A percentile compares a stretch with the other conserved stretches of the same genome.
Conservation (phyloP, 1,284 basidiomycete genomes). For the Heterobasidion occidentale region DNA sequence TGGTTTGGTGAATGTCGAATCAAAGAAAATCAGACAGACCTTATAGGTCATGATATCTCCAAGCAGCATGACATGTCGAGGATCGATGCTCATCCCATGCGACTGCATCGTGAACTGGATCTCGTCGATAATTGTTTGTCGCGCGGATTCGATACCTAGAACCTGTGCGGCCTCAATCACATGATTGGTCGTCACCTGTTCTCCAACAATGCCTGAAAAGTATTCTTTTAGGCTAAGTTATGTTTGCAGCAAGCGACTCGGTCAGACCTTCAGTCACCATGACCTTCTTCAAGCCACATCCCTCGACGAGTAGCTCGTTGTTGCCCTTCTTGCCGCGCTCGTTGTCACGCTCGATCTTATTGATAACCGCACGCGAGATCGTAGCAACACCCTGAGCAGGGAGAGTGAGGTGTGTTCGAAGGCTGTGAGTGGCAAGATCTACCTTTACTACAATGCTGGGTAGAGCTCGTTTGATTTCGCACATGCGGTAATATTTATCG, state of each 20-base stretch:
- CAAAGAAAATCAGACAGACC: constrained; percentile 29
- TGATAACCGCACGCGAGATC: constrained; percentile 87
- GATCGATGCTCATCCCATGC: constrained; percentile 98
- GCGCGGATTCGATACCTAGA: constrained; percentile 95
- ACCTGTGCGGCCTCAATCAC: constrained; percentile 95
- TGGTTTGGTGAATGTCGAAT: no score
- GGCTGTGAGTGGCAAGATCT: not conserved
- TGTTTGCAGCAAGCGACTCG: not conserved
- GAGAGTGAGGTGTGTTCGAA: not conserved
- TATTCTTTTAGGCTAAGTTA: not conserved
- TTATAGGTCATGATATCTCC: constrained; percentile 99
- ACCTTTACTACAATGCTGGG: constrained; percentile 81
- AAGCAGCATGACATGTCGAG: constrained; percentile 96
- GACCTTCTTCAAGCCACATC: constrained; percentile 93
- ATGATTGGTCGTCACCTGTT: constrained; percentile 92
- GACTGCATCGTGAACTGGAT: constrained; percentile 97
- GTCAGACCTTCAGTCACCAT: constrained; percentile 90
- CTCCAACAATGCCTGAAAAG: constrained; percentile 90
- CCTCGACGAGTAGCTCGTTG: constrained; percentile 88
- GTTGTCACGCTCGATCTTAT: constrained; percentile 81
- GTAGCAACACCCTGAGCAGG: constrained; percentile 65
- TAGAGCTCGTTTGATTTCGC: constrained; percentile 77
- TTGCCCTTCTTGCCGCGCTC: constrained; percentile 70
- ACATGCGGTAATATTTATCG: constrained; percentile 84
- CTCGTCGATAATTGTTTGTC: constrained; percentile 92